Base-by-base conservation (phyloP, 2,329 filamentous ascomycete genomes). In the Phaeomoniella chlamydospora region DNA sequence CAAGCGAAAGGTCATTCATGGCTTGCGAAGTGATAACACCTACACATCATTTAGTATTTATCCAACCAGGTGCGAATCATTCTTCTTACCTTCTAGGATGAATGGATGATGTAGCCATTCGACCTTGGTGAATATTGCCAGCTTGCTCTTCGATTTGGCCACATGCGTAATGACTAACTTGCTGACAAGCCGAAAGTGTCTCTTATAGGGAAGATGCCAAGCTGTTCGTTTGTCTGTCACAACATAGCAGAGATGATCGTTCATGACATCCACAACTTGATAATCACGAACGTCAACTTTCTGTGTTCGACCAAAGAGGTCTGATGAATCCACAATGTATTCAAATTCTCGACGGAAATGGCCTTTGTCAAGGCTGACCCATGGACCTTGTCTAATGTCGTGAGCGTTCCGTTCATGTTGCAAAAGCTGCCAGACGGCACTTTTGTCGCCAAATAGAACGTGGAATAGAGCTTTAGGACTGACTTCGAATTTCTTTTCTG, bases 381-480 rank as follows among this genome's bases (percentile, higher is more conserved):
- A 98, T 0, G 88, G 84, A 0, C 83, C 81, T 57, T 94, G 87
- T 2, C 80, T 75, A 42, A 94, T 86, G 42, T 78, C 75, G 64
- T 78, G 73, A 11, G 82, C 84, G 48, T 77, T 72, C 35, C 82
- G 72, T 53, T 93, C 85, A 52, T 84, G 80, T 53, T 94, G 88
- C 18, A 96, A 67, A 49, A 88, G 77, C 48, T 90, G 85, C 59
- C 94, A 98, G 29, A 96, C 78, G 19, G 87, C 84, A 53, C 84
- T 93, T 60, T 88, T 93, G 57, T 98, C 90, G 26, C 90, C 90
- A 56, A 96, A 98, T 35, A 98, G 70, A 12, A 96, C 83, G 51
- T 96, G 88, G 56, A 96, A 98, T 39, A 94, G 76, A 0, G 84
- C 85, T 56, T 98, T 96, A 33, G 90, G 80, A 43, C 84, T 92